These are phyloP conservation scores for Euphorbia corollata DNA, from an alignment of 441 rosid genomes.

Conservation along the genomic window DNA sequence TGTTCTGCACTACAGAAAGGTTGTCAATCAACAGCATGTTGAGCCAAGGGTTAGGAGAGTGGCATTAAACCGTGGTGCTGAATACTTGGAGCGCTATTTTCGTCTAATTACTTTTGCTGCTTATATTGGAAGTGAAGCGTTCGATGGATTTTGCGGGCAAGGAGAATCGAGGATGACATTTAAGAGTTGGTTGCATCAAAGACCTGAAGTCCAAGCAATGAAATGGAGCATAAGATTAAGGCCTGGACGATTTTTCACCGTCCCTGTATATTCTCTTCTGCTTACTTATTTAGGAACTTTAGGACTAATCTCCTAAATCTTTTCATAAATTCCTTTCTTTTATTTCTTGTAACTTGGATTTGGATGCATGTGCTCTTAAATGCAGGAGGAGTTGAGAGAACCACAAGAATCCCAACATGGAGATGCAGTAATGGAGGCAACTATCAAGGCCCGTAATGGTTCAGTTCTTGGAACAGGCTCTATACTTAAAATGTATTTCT, in stretches of 20 bases:
- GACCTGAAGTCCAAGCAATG: constrained; percentile 96
- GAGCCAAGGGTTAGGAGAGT: constrained; percentile 90
- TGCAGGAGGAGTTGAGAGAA: constrained; percentile 81
- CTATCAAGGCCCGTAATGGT: constrained; percentile 77
- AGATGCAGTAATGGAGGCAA: constrained; percentile 97
- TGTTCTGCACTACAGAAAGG: constrained; percentile 77
- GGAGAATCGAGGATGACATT: constrained; percentile 76
- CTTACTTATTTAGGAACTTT: constrained; percentile 9
- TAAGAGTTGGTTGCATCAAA: constrained; percentile 84
- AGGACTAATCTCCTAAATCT: constrained; percentile 8
- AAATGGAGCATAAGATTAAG: constrained; percentile 93
- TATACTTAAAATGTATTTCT: constrained; percentile 85
- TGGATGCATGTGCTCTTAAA: constrained; percentile 21
- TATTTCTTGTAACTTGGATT: constrained; percentile 12
- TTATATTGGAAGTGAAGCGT: constrained; percentile 94
- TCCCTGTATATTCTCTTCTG: constrained; percentile 58
- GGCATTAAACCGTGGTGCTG: constrained; percentile 93
- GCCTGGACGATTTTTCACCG: constrained; percentile 86
- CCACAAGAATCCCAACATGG: constrained; percentile 86
- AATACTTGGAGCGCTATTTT: constrained; percentile 87
- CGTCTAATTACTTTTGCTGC: constrained; percentile 96
- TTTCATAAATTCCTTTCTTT: background rate
- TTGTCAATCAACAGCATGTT: constrained; percentile 84
- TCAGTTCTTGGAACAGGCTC: constrained; percentile 91
- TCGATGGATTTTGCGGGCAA: constrained; percentile 80